Conservation (phyloP, 352 stramenopile species). For the Pseudoperonospora humuli region DNA sequence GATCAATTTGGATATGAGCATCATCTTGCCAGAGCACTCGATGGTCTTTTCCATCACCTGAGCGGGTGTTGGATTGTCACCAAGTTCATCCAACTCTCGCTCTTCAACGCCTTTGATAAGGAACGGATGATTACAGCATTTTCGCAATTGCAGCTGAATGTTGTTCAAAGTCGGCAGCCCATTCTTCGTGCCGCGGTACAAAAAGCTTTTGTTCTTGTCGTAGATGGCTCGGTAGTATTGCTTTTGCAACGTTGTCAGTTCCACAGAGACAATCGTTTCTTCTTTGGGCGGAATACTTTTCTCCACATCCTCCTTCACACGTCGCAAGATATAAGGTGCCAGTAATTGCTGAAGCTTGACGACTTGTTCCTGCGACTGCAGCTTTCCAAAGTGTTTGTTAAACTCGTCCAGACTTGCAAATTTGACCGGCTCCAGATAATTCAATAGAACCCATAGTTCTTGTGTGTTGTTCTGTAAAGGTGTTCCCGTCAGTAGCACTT, state of each 20-base stretch:
- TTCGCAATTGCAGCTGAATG: conserved; percentile 98
- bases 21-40: conserved; percentile 80
- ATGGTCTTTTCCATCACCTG: conserved; percentile 82
- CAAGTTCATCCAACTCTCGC: conserved; percentile 71
- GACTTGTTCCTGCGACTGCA: conserved; percentile 91
- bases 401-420: conserved; percentile 86
- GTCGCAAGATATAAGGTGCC: conserved; percentile 91
- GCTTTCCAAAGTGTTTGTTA: conserved; percentile 90
- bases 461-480: conserved; percentile 95
- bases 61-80: conserved; percentile 31
- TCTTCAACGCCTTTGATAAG: conserved; percentile 94
- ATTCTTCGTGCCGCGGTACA: conserved; percentile 87
- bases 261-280: conserved; percentile 93
- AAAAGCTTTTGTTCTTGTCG: conserved; percentile 98
- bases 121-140: conserved; percentile 99
- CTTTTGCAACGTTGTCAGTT: conserved; percentile 97
- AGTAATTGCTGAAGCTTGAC: conserved; percentile 91
- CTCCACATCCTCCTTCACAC: conserved; percentile 96
- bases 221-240: conserved; percentile 99
- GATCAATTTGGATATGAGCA: conserved; percentile 86
- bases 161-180: conserved; percentile 93
- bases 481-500: conserved; percentile 95
- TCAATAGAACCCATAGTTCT: conserved; percentile 95
- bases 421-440: conserved; percentile 94
- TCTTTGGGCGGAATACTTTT: conserved; percentile 96